Base-by-base conservation (phyloP, 208 protist species). In the Ichthyophonus hoferi region DNA sequence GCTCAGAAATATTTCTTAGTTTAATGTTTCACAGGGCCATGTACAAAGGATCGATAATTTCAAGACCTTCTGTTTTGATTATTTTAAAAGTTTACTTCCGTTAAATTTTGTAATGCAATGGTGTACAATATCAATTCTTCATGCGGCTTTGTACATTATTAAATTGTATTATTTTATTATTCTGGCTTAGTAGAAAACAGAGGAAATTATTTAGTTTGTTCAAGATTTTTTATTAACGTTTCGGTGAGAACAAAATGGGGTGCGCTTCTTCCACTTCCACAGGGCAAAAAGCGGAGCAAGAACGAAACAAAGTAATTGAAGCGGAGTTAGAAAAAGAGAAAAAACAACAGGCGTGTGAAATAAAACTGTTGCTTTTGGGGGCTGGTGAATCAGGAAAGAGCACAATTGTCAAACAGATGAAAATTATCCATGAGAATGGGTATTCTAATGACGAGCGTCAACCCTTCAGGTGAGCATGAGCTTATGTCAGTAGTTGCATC, bases 341-440 rank as follows among this genome's bases (percentile, higher is more conserved):
- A 58, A 79, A 58, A 33, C 76, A 88, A 38, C 78, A 58, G 33
- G 43, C 12, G 35, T 88, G 40, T 40, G 89, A 91, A 83, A 41
- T 88, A 2, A 85, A 87, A 42, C 77, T 84, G 2, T 84, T 84
- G 79, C 3, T 35, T n/a, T 3, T 87, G 76, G 90, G 90, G 35
- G 90, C 90, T 40, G 90, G 90, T 79, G 90, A 92, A 82, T 90
- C 84, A 1, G 90, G 90, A 34, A 92, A 92, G 84, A 83, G 42
- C 39, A 92, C 90, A 41, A 82, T 92, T 77, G 83, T 92, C 1
- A 92, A 92, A 78, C 90, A 92, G 67, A 92, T 92, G 90, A 92
- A 92, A 88, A 92, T 92, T 82, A 90, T 92, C 39, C 90, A 92
- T 87, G 87, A 88, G 78, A 58, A 79, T 50, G 90, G 90, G 42